phyloP scores from a whole-genome alignment of 805 yeast genomes.

The Lachancea thermotolerans region DNA sequence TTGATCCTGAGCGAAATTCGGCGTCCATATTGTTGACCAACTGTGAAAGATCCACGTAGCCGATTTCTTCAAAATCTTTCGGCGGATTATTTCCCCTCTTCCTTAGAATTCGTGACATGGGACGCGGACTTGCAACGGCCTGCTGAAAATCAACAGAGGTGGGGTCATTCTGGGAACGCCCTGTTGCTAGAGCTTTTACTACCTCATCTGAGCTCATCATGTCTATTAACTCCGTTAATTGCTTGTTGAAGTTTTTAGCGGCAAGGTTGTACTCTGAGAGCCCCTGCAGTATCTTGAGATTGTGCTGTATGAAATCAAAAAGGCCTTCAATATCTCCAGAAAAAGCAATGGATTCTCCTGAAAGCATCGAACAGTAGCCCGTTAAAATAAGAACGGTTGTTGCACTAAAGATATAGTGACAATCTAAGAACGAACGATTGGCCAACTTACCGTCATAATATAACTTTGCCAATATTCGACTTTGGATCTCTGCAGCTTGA shows the following conservation, averaged over 20 bases:
- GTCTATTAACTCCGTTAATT: constrained; percentile 17
- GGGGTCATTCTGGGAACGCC: no score
- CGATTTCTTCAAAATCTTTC: constrained; percentile 6
- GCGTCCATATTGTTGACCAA: background rate
- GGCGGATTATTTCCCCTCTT: background rate
- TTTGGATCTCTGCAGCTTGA: constrained; percentile 17
- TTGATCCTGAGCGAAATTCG: background rate
- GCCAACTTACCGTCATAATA: constrained; percentile 15
- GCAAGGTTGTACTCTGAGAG: constrained; percentile 15
- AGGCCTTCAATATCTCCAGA: constrained; percentile 9
- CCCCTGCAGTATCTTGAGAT: constrained; percentile 12
- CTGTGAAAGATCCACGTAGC: constrained; percentile 12
- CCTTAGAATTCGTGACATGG: background rate
- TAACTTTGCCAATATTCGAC: constrained; percentile 12
- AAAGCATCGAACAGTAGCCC: constrained; percentile 12
- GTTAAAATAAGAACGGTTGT: constrained; percentile 14
- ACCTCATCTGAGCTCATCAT: constrained; percentile 10
- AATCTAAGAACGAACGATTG: constrained; percentile 15
- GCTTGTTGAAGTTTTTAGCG: constrained; percentile 14
- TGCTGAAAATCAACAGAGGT: no score
- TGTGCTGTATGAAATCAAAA: constrained; percentile 13
- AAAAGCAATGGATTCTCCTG: constrained; percentile 7
- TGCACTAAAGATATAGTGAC: constrained; percentile 18
- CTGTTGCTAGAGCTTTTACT: background rate
- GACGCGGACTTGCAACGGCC: background rate